These are phyloP conservation scores for Phytophthora aleatoria DNA, from an alignment of 352 stramenopile genomes.

Conservation along the genomic window DNA sequence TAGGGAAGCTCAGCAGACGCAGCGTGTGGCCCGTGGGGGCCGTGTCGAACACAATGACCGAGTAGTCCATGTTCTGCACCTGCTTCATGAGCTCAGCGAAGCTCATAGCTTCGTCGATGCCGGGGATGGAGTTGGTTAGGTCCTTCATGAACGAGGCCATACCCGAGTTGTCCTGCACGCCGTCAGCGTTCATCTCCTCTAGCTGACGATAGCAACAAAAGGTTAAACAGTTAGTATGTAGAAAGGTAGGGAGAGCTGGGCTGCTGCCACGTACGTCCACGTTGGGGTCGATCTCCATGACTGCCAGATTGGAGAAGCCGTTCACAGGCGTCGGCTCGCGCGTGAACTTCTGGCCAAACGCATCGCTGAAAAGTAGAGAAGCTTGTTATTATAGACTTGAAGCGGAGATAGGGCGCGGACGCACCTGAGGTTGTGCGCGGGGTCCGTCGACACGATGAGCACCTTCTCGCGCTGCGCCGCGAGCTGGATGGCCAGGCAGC, in stretches of 20 bases:
- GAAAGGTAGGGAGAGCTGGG: background rate
- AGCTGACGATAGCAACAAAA: constrained; percentile 42
- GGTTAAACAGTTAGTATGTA: constrained; percentile 9
- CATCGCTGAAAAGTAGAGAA: constrained; percentile 80
- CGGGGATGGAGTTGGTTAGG: constrained; percentile 97
- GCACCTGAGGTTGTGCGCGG: constrained; percentile 97
- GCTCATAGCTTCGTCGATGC: constrained; percentile 99
- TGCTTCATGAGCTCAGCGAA: constrained; percentile 99
- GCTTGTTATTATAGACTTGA: background rate
- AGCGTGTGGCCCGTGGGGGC: constrained; percentile 98
- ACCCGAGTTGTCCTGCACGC: constrained; percentile 85
- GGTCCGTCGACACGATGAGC: constrained; percentile 99
- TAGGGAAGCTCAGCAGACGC: constrained; percentile 96
- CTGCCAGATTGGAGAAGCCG: constrained; percentile 97
- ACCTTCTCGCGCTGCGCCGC: constrained; percentile 94
- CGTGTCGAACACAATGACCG: constrained; percentile 98
- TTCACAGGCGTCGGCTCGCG: constrained; percentile 97
- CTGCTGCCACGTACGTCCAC: constrained; percentile 58
- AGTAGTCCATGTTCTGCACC: constrained; percentile 98
- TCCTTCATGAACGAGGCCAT: constrained; percentile 97
- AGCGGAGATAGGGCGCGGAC: background rate
- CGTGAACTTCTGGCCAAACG: constrained; percentile 99
- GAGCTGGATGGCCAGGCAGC: constrained; percentile 94
- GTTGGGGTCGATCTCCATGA: constrained; percentile 98
- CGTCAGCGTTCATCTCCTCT: constrained; percentile 83